Percentiles rank a stretch among this genome's conserved stretches.
These are phyloP conservation scores for Cladorrhinum sp. DNA, from an alignment of 2,329 filamentous ascomycete genomes.

Conservation along the genomic window DNA sequence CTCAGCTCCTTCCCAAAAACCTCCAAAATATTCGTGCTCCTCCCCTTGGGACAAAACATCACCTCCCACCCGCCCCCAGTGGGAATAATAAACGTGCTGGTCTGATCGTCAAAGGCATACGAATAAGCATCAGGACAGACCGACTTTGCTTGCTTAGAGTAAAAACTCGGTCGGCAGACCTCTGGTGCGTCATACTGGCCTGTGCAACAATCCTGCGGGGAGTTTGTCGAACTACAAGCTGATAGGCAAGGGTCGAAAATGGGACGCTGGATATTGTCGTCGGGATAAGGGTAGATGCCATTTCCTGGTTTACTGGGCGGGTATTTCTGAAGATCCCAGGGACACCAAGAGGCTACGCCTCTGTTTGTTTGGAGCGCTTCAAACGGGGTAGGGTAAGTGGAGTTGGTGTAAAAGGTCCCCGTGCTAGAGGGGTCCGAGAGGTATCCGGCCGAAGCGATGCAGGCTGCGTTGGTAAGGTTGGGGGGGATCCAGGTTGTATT, in stretches of 20 bases:
- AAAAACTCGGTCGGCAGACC: conserved; percentile 64
- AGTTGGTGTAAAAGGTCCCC: conserved; percentile 60
- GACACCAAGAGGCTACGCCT: conserved; percentile 69
- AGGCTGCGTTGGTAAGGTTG: conserved; percentile 73
- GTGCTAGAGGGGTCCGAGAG: conserved; percentile 51
- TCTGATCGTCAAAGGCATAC: conserved; percentile 62
- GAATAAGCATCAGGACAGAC: conserved; percentile 85
- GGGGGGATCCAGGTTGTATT: conserved; percentile 67
- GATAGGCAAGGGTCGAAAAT: conserved; percentile 75
- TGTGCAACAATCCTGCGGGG: conserved; percentile 70
- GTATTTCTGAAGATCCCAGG: conserved; percentile 70
- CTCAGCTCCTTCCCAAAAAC: conserved; percentile 50
- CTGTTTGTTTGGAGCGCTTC: conserved; percentile 57
- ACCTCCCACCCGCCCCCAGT: conserved; percentile 74
- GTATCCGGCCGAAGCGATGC: conserved; percentile 67
- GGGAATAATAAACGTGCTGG: conserved; percentile 61
- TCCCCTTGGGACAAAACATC: conserved; percentile 67
- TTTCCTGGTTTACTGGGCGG: conserved; percentile 68
- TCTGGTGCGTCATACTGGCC: conserved; percentile 63
- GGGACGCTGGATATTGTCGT: conserved; percentile 67
- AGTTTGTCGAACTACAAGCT: conserved; percentile 68
- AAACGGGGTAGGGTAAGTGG: conserved; percentile 64
- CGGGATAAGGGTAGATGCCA: conserved; percentile 77
- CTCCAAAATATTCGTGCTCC: conserved; percentile 57
- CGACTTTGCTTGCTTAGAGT: conserved; percentile 66